Base-by-base conservation (phyloP, 805 yeast species). In the Ogataea allantospora region DNA sequence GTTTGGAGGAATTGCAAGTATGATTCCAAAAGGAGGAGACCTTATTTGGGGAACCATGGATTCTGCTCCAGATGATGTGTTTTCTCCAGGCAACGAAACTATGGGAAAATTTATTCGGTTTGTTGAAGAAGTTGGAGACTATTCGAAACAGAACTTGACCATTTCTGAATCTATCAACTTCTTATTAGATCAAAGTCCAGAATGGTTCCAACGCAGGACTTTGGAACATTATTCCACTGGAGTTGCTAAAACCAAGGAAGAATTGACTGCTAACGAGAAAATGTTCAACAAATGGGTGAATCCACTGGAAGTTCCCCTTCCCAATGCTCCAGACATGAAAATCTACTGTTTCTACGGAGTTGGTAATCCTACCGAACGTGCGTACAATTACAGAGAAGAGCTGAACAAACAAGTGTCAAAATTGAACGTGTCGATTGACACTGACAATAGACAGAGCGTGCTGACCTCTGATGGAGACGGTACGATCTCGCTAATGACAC, bases 11-110 rank as follows among this genome's bases (percentile, higher is more conserved):
- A 70, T 93, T 31, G 88, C 97, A 11, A 78, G 93, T 39, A 93
- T 93, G 99, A 55, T 93, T 19, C 99, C 99, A 14, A 93, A 91
- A 60, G 99, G 99, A 28, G 98, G 97, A 3, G 81, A 80, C 24
- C 56, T 77, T 5, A 75, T 93, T 21, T 93, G 99, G 99, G 99
- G 99, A 4, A 71, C 76, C 51, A 48, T 72, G 38, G 58, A 69
- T 2, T 53, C 65, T 11, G 82, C 91, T 4, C 91, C 97, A 0
- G 91, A 83, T 53, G 96, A 88, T 53, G 46, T 33, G 6, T 43
- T 48, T 22, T 43, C 43, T 11, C 53, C 53, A 9, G 57, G 54
- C 19, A 23, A 38, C 17, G 57, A 49, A 56, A 68, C 87, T 2
- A 78, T 72, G 55, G 97, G 96, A 7, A 75, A 73, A 29, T 89